Conservation (phyloP, 2,329 filamentous ascomycete genomes). For the Venturia carpophila region DNA sequence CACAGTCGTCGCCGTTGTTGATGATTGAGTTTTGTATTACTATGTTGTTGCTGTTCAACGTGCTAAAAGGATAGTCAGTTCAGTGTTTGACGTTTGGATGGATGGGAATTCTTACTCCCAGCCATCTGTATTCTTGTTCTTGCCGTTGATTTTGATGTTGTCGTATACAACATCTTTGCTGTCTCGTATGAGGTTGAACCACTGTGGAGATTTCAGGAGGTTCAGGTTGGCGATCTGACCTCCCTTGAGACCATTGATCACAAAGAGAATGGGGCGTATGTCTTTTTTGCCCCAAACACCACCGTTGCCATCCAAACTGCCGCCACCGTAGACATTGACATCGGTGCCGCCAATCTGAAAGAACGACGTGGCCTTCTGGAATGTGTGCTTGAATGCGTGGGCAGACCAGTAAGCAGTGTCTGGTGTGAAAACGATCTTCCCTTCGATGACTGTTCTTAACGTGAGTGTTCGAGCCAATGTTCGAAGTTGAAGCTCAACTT, state of each 20-base stretch:
- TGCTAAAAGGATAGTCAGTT: conserved; percentile 25
- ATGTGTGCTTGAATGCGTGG: conserved; percentile 55
- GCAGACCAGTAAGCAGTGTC: conserved; percentile 63
- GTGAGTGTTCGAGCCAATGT: not conserved
- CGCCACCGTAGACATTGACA: conserved; percentile 61
- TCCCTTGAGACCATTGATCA: conserved; percentile 49
- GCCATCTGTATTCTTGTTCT: conserved; percentile 14
- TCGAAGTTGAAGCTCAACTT: not conserved
- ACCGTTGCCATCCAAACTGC: conserved; percentile 56
- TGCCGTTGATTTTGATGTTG: conserved; percentile 28
- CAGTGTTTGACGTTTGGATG: not conserved
- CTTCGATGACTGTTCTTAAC: conserved; percentile 43
- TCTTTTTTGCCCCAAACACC: conserved; percentile 55
- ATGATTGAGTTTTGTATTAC: conserved; percentile 60
- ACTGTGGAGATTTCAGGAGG: conserved; percentile 53
- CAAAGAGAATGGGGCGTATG: conserved; percentile 52
- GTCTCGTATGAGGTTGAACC: conserved; percentile 60
- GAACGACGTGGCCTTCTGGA: conserved; percentile 60
- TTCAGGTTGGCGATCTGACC: conserved; percentile 53
- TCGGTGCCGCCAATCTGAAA: conserved; percentile 58
- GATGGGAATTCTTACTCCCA: conserved; percentile 5
- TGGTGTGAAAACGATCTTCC: conserved; percentile 54
- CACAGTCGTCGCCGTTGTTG: conserved; percentile 62
- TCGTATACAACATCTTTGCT: conserved; percentile 54
- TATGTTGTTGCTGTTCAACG: conserved; percentile 53